Conservation (phyloP, 805 yeast genomes). For the Candida rishiriensis region DNA sequence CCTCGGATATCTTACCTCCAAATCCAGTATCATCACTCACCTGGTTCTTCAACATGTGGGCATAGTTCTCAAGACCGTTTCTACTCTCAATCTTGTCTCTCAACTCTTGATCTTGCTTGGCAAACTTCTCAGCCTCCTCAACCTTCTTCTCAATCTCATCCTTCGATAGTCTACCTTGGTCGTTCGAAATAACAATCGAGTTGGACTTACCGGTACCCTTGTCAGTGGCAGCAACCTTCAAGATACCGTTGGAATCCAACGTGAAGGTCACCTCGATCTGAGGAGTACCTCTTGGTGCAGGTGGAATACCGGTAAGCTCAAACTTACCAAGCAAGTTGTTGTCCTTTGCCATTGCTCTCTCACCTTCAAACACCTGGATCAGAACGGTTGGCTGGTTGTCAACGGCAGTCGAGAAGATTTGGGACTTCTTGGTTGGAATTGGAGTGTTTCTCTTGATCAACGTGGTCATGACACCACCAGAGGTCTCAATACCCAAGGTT, state of each 20-base stretch:
- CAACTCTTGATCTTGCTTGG: slow-evolving; percentile 82
- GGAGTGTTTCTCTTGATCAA: slow-evolving; percentile 92
- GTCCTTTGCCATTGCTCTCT: slow-evolving; percentile 71
- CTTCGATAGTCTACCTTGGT: slow-evolving; percentile 56
- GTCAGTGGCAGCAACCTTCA: slow-evolving; percentile 55
- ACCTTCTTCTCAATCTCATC: slow-evolving; percentile 98
- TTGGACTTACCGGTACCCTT: slow-evolving; percentile 50
- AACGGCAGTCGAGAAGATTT: slow-evolving; percentile 92
- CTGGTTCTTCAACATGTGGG: slow-evolving; percentile 75
- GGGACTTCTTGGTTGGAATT: slow-evolving; percentile 92
- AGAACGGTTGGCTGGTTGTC: slow-evolving; percentile 93
- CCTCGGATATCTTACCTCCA: slow-evolving; percentile 79
- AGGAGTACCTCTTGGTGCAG: slow-evolving; percentile 75
- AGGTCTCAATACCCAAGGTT: slow-evolving; percentile 93
- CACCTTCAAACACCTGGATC: slow-evolving; percentile 77
- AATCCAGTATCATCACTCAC: slow-evolving; percentile 46
- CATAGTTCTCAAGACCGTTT: slow-evolving; percentile 84
- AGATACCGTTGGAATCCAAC: slow-evolving; percentile 76
- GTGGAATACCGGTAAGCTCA: slow-evolving; percentile 66
- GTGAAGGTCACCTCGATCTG: slow-evolving; percentile 74
- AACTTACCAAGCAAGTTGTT: slow-evolving; percentile 75
- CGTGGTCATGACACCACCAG: slow-evolving; percentile 97
- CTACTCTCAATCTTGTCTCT: slow-evolving; percentile 85
- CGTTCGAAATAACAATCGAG: slow-evolving; percentile 44
- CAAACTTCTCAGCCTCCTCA: slow-evolving; percentile 92